Percentiles rank a stretch among this genome's conserved stretches.
These are phyloP conservation scores for Flaveria trinervia DNA, from an alignment of 129 eudicot species.

Conservation along the genomic window DNA sequence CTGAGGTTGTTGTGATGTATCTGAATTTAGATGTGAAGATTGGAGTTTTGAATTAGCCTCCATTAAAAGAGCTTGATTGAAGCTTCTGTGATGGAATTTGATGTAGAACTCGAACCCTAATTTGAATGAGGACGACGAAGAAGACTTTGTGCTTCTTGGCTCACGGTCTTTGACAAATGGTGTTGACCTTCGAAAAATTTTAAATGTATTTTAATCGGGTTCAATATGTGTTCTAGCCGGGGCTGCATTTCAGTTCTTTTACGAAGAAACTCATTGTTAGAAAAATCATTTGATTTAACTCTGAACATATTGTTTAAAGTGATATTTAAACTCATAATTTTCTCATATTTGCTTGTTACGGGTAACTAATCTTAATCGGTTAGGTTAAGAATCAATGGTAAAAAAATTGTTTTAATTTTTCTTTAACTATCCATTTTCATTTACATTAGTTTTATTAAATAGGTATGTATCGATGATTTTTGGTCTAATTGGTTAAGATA, in stretches of 20 bases:
- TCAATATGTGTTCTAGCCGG: no score
- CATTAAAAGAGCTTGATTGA: slow-evolving; percentile 18
- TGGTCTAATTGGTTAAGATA: no score
- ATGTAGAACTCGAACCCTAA: neutral
- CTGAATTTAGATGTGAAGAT: slow-evolving; percentile 9
- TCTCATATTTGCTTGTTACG: no score
- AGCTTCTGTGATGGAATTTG: slow-evolving; percentile 2
- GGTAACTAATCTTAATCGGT: rapidly evolving
- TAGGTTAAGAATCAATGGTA: no score
- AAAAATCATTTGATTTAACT: no score
- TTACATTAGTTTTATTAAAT: no score
- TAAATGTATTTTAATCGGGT: no score
- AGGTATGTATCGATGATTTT: no score
- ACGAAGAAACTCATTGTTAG: no score
- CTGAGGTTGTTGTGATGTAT: neutral
- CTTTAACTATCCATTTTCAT: neutral
- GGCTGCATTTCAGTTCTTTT: no score
- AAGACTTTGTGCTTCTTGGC: slow-evolving; percentile 23
- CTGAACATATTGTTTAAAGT: no score
- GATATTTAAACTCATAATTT: no score
- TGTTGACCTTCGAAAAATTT: neutral
- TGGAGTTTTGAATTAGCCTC: slow-evolving; percentile 19
- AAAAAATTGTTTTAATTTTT: neutral
- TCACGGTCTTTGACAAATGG: slow-evolving; percentile 36
- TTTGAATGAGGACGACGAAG: slow-evolving; percentile 22